A percentile compares a stretch with the other conserved stretches of the same genome.
Conservation (phyloP, 495 filamentous ascomycete species). For the Xylaria acuta region DNA sequence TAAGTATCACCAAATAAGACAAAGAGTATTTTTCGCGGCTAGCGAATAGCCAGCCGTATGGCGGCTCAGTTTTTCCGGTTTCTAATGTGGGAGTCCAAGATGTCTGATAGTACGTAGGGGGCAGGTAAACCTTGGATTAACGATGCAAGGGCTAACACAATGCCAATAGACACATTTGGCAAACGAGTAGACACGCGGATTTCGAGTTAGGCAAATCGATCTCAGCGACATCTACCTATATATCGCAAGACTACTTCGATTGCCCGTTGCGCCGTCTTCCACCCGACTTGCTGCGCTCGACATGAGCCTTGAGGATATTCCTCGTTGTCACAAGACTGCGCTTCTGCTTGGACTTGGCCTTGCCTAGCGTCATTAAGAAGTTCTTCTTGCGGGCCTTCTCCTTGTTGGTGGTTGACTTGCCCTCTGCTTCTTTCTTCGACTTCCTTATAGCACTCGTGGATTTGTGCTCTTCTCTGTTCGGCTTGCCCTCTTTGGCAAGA, state of each 20-base stretch:
- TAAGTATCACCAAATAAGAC: no score
- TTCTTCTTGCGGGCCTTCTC: constrained; percentile 98
- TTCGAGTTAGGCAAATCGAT: background rate
- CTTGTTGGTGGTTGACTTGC: constrained; percentile 96
- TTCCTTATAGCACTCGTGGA: constrained; percentile 79
- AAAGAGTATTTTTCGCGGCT: no score
- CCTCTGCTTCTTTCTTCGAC: constrained; percentile 81
- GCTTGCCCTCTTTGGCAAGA: constrained; percentile 76
- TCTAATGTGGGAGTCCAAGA: no score
- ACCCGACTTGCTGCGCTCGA: constrained; percentile 82
- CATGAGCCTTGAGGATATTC: constrained; percentile 78
- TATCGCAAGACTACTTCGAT: constrained; percentile 11
- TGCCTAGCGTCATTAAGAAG: constrained; percentile 95
- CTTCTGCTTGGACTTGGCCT: constrained; percentile 92
- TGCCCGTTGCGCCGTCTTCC: constrained; percentile 76
- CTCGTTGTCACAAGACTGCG: constrained; percentile 83
- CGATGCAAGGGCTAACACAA: background rate
- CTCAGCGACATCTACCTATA: background rate
- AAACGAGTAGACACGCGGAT: background rate
- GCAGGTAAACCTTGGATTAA: background rate
- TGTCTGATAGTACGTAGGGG: background rate
- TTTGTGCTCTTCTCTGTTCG: constrained; percentile 76
- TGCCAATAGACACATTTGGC: background rate
- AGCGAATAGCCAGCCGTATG: no score
- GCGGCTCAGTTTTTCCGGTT: no score